Base-by-base conservation (phyloP, 352 stramenopile species). In the Phytophthora meadii region DNA sequence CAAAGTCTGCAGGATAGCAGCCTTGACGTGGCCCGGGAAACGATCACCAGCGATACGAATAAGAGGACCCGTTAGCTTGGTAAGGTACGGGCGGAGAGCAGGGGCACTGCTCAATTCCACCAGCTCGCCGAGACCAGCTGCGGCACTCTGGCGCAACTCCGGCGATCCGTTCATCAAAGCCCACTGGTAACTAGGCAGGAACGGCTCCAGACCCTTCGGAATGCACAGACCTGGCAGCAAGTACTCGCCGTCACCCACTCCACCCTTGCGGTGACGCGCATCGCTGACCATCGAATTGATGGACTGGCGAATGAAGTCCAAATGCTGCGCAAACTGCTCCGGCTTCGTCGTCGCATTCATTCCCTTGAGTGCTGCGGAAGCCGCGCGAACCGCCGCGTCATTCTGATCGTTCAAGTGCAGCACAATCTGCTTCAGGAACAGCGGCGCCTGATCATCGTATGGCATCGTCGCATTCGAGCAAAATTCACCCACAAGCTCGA, bases 31-130 rank as follows among this genome's bases (percentile, higher is more conserved):
- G 25, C 93, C 87, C 15, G 96, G 90, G 82, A 99, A 99, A n/a
- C 97, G 87, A 68, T 99, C 98, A 55, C 97, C 98, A 50, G 99
- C 97, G 75, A 99, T 99, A 81, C 98, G 96, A 81, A 99, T 99
- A 34, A 99, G 90, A 41, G 92, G 90, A 39, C 92, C 92, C 55
- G 98, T 91, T 69, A 99, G 94, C 84, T 99, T 99, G 81, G 99
- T 98, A 57, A 99, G 82, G 72, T 99, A 97, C 50, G 96, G 96
- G 54, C 98, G 98, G 54, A 99, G 84, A 50, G 93, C 71, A 47
- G 84, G 70, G 1, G 70, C 56, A 30, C 77, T 90, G 52, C 97
- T 98, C 30, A 99, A 76, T 60, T 93, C 79, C 47, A 99, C 97
- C 36, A 99, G 87, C 80, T 99, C 97, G 24, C 97, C 97, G 25